Conservation (phyloP, 108 stramenopile genomes). For the Nannochloropsis granulata region DNA sequence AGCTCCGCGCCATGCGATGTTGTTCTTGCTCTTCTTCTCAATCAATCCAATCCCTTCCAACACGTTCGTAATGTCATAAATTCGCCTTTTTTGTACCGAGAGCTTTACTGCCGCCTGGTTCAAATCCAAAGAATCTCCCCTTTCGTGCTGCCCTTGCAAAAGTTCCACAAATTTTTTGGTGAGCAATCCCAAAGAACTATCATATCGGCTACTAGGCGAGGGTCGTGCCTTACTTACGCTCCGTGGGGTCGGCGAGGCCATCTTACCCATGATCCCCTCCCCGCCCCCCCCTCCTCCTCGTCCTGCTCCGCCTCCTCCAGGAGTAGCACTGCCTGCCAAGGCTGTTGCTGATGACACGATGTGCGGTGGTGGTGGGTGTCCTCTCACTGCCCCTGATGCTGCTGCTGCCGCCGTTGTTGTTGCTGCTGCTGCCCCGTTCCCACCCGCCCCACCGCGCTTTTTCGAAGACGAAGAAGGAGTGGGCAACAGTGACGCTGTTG, state of each 20-base stretch:
- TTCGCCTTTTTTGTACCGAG: slow-evolving; percentile 73
- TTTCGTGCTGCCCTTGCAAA: slow-evolving; percentile 39
- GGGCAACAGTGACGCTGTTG: not conserved
- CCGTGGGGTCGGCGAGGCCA: not conserved
- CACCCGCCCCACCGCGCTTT: not conserved
- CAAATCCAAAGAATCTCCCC: slow-evolving; percentile 56
- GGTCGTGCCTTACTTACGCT: not conserved
- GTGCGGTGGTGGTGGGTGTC: not conserved
- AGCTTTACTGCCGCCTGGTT: slow-evolving; percentile 64
- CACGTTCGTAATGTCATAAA: slow-evolving; percentile 89
- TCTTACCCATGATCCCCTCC: not conserved
- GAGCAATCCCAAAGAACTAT: slow-evolving; percentile 68
- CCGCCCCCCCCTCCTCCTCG: no score
- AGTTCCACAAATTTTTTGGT: slow-evolving; percentile 75
- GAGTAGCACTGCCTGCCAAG: not conserved
- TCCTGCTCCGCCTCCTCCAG: not conserved
- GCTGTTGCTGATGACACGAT: not conserved
- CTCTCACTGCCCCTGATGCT: not conserved
- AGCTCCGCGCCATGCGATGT: slow-evolving; percentile 56
- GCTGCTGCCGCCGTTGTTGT: not conserved
- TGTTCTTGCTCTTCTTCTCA: slow-evolving; percentile 68
- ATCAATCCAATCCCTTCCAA: slow-evolving; percentile 80
- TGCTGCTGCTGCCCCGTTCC: not conserved
- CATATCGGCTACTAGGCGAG: slow-evolving; percentile 39
- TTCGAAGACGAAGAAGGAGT: not conserved